Base-by-base conservation (phyloP, 2,329 filamentous ascomycete genomes). In the Dactylellina parvicollis region DNA sequence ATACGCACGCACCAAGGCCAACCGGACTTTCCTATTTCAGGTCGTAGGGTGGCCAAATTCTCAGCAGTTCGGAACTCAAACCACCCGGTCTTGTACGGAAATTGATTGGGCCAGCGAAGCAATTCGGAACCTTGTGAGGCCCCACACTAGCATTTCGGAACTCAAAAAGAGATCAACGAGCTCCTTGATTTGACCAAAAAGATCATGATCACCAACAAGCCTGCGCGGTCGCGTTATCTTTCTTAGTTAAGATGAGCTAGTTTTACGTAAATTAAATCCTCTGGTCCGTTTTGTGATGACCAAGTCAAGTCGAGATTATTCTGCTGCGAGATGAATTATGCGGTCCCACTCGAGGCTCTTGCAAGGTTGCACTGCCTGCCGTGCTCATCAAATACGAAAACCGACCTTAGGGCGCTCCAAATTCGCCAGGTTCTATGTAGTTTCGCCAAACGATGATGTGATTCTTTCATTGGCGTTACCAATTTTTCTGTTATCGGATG, bases 1-100 rank as follows among this genome's bases (percentile, higher is more conserved):
- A 49, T 49, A 24, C 18, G 9, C 10, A 5, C n/a, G 20, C 20
- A 24, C 16, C 44, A n/a, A n/a, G n/a, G n/a, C n/a, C n/a, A n/a
- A n/a, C n/a, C 14, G 14, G 10, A 50, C 26, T 18, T 54, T 34
- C 49, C 49, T 36, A n/a, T 54, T 54, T 54, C 22, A n/a, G 24
- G 18, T 49, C 22, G 24, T 22, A 50, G 38, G 40, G 32, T 67
- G 49, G 40, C 42, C 24, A 46, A 47, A 47, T 42, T 22, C 18
- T 52, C 54, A 72, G 66, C 66, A 59, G 20, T 72, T 72, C 66
- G 66, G 66, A 72, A 72, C 66, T 52, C 36, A n/a, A 56, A 59
- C 30, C 24, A 38, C 20, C 42, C 24, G 34, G 38, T n/a, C 26
- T 32, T n/a, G 32, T 16, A 34, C 26, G 47, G 44, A 54, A 50